phyloP scores from a whole-genome alignment of 2,329 filamentous ascomycete species.

The Pseudogymnoascus sp. region DNA sequence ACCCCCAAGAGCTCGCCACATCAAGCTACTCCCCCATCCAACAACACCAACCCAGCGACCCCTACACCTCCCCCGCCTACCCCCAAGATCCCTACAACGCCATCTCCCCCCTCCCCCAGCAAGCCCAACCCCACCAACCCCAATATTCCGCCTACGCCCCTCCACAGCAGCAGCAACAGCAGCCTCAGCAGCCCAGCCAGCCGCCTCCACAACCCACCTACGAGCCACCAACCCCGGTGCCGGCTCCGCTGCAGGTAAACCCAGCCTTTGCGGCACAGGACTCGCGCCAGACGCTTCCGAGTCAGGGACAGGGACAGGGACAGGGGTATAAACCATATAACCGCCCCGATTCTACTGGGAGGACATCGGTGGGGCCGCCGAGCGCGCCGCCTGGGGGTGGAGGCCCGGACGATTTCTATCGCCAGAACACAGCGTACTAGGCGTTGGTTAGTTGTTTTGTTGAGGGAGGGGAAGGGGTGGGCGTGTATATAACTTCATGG shows the following conservation, averaged over 20 bases:
- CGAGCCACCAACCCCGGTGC: slow-evolving; percentile 24
- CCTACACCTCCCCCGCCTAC: slow-evolving; percentile 22
- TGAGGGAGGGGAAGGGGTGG: background rate
- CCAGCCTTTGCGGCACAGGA: slow-evolving; percentile 35
- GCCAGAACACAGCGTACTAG: slow-evolving; percentile 35
- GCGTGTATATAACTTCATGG: background rate
- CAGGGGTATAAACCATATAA: slow-evolving; percentile 52
- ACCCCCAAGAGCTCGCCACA: slow-evolving; percentile 71
- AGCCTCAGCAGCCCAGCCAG: slow-evolving; percentile 15
- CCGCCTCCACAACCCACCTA: slow-evolving; percentile 17
- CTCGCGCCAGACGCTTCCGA: slow-evolving; percentile 44
- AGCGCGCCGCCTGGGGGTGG: slow-evolving; percentile 36
- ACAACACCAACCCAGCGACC: slow-evolving; percentile 32
- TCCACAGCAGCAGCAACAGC: slow-evolving; percentile 18
- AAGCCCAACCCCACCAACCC: slow-evolving; percentile 19
- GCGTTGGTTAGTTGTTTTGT: background rate
- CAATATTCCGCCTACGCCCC: slow-evolving; percentile 27
- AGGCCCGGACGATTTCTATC: slow-evolving; percentile 46
- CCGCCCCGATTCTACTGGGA: background rate
- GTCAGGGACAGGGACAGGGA: slow-evolving; percentile 40
- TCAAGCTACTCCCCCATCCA: slow-evolving; percentile 67
- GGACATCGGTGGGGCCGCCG: slow-evolving; percentile 31
- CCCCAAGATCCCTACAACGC: slow-evolving; percentile 25
- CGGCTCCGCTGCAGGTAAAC: slow-evolving; percentile 19
- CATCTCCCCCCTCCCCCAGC: slow-evolving; percentile 14